These are phyloP conservation scores for Stachybotrys chlorohalonatus DNA, from an alignment of 2,329 filamentous ascomycete genomes.

Conservation along the genomic window DNA sequence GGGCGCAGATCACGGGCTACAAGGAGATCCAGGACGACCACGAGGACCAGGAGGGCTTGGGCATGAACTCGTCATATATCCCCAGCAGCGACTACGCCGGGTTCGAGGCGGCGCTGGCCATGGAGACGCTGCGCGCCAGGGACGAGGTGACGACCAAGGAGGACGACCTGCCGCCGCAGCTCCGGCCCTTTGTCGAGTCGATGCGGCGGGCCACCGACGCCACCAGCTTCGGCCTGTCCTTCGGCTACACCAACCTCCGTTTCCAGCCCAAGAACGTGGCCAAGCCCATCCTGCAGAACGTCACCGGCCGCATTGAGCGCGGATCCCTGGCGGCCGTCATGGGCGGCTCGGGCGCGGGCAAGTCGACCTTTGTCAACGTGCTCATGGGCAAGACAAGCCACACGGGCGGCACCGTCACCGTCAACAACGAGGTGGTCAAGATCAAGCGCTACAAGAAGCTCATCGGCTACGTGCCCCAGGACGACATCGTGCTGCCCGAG, in stretches of 20 bases:
- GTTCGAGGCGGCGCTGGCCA: slow-evolving; percentile 27
- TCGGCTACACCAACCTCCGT: slow-evolving; percentile 39
- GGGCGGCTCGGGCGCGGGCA: slow-evolving; percentile 51
- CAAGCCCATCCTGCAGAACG: slow-evolving; percentile 39
- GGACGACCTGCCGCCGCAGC: slow-evolving; percentile 19
- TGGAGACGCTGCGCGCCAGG: slow-evolving; percentile 18
- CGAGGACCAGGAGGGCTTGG: slow-evolving; percentile 25
- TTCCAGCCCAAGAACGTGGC: slow-evolving; percentile 36
- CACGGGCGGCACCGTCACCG: slow-evolving; percentile 39
- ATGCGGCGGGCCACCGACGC: slow-evolving; percentile 42
- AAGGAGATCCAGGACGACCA: slow-evolving; percentile 21
- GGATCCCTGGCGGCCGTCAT: slow-evolving; percentile 50
- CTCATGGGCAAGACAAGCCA: slow-evolving; percentile 49
- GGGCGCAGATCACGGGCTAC: slow-evolving; percentile 21
- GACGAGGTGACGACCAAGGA: slow-evolving; percentile 5
- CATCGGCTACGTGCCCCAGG: slow-evolving; percentile 53
- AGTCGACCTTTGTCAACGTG: slow-evolving; percentile 50
- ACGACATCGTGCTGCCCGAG: slow-evolving; percentile 51
- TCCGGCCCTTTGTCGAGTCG: slow-evolving; percentile 41
- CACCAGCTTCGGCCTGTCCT: slow-evolving; percentile 41
- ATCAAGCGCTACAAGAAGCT: slow-evolving; percentile 47
- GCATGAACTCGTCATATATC: slow-evolving; percentile 22
- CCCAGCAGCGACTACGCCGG: slow-evolving; percentile 18
- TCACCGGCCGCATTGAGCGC: slow-evolving; percentile 44
- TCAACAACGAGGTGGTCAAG: slow-evolving; percentile 41